These are phyloP conservation scores for Umbelopsis ramanniana DNA, from an alignment of 192 early-diverging fungal species.

Conservation along the genomic window DNA sequence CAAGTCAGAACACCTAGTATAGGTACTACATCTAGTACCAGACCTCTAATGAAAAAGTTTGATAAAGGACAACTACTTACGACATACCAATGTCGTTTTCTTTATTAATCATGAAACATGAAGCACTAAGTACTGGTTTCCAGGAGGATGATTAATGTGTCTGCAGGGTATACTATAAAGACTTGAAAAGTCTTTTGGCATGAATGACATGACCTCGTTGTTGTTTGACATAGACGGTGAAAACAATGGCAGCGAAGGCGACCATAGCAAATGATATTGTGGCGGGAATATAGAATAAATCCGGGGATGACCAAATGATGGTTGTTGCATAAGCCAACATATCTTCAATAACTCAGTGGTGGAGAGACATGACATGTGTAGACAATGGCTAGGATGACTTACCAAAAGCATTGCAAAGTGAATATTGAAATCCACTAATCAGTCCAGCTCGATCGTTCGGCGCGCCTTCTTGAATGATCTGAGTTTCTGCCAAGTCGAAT, in stretches of 20 bases:
- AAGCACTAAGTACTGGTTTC: no score
- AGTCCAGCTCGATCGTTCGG: constrained; percentile 26
- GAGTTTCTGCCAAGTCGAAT: constrained; percentile 42
- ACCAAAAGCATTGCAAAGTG: constrained; percentile 41
- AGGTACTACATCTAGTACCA: no score
- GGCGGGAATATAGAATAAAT: constrained; percentile 39
- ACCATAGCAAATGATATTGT: constrained; percentile 37
- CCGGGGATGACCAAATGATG: constrained; percentile 42
- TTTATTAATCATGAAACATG: no score
- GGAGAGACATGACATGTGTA: neutral
- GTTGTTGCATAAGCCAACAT: constrained; percentile 20
- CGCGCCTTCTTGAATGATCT: constrained; percentile 39
- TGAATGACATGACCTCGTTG: constrained; percentile 44
- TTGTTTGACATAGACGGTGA: constrained; percentile 26
- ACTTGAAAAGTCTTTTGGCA: neutral
- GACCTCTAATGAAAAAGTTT: no score
- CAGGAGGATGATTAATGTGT: neutral
- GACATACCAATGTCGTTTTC: no score
- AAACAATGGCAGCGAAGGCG: constrained; percentile 34
- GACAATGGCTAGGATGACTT: constrained; percentile 19
- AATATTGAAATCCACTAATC: constrained; percentile 42
- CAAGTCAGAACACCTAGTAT: no score
- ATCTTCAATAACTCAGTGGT: neutral
- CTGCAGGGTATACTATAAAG: neutral
- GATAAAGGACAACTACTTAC: no score